Evolutionary conservation across 1,284 basidiomycete species (phyloP).

Genomic region (Ustilago shanxiensis): DNA sequence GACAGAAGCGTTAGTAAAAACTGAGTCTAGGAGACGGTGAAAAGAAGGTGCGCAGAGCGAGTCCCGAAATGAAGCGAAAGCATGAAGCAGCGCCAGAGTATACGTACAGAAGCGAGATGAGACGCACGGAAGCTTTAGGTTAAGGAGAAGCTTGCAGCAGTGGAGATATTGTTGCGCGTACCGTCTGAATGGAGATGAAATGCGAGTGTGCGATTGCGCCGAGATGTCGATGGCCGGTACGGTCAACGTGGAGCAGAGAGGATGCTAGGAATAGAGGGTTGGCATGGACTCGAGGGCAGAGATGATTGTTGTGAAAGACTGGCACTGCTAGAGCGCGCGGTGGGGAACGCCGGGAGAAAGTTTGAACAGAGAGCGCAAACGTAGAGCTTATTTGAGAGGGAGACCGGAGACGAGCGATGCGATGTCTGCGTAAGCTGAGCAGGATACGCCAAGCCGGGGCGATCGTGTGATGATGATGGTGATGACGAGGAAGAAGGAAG

Average conservation of each 20-base stretch:
- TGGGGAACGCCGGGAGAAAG: background rate
- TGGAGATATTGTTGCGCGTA: conserved; percentile 2
- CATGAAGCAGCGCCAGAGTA: conserved; percentile 1
- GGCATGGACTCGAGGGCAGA: background rate
- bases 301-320: background rate
- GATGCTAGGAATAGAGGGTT: background rate
- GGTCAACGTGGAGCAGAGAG: background rate
- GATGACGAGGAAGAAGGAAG: background rate
- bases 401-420: background rate
- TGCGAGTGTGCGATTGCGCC: background rate
- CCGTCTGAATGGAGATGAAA: background rate
- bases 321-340: background rate
- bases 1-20: conserved; percentile 5
- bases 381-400: background rate
- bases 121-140: conserved; percentile 3
- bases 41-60: conserved; percentile 14
- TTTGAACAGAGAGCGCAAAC: background rate
- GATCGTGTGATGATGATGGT: background rate
- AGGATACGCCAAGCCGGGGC: background rate
- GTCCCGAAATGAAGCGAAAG: conserved; percentile 16
- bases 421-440: background rate
- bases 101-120: conserved; percentile 8
- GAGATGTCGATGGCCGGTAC: background rate
- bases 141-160: background rate
- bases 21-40: background rate